phyloP scores from a whole-genome alignment of 768 basidiomycete genomes.

The Gloeophyllum trabeum region DNA sequence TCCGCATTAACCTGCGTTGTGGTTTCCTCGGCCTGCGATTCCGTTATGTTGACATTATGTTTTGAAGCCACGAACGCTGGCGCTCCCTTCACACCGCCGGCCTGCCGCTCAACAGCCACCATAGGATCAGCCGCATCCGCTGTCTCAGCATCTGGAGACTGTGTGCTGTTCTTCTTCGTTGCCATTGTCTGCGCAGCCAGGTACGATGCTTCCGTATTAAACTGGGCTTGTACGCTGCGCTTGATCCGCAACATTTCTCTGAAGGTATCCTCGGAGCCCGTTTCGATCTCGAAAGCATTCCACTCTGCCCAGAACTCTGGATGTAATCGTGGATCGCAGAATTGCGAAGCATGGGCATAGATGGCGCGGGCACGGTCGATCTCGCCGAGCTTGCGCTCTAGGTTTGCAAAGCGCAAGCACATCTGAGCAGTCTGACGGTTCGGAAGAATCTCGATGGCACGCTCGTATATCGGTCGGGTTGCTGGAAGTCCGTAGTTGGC shows the following conservation, averaged over 20 bases:
- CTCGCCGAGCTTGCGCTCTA: constrained; percentile 97
- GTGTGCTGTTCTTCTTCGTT: constrained; percentile 45
- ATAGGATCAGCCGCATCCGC: constrained; percentile 55
- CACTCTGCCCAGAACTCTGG: constrained; percentile 95
- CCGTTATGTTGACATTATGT: constrained; percentile 29
- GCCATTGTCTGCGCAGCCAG: constrained; percentile 84
- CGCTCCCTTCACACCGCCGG: constrained; percentile 27
- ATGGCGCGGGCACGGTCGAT: constrained; percentile 96
- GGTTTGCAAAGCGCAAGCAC: constrained; percentile 90
- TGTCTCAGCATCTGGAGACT: constrained; percentile 30
- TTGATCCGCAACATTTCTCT: constrained; percentile 92
- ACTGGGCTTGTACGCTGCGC: constrained; percentile 95
- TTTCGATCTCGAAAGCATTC: constrained; percentile 97
- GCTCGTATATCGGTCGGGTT: constrained; percentile 92
- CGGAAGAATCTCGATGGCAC: constrained; percentile 86
- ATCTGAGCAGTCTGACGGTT: constrained; percentile 94
- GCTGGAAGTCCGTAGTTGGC: constrained; percentile 94
- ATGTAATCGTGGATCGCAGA: constrained; percentile 91
- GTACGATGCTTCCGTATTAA: constrained; percentile 94
- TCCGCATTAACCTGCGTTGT: constrained; percentile 44
- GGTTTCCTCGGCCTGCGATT: constrained; percentile 12
- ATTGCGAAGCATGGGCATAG: constrained; percentile 96
- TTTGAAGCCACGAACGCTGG: constrained; percentile 75
- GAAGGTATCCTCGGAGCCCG: constrained; percentile 98
- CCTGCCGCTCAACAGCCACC: constrained; percentile 73